phyloP scores from a whole-genome alignment of 176 grass and related monocot genomes.

The Oryza nivara region DNA sequence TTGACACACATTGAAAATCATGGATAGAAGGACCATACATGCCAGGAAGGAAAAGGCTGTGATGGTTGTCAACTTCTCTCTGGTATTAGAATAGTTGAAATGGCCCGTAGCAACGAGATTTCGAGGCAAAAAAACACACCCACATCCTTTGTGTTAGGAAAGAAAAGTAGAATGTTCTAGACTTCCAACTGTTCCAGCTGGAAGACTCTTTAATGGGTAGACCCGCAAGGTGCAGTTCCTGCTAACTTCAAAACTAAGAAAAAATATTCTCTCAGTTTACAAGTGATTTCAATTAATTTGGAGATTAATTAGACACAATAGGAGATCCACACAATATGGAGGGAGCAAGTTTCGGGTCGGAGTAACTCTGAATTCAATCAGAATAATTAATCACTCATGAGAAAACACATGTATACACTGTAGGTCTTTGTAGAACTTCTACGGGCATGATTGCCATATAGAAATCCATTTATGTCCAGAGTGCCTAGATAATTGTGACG shows the following conservation, averaged over 20 bases:
- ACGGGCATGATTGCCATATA: slow-evolving; percentile 5
- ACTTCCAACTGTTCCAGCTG: background rate
- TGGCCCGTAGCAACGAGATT: background rate
- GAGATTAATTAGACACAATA: background rate
- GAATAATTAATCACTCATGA: background rate
- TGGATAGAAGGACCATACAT: background rate
- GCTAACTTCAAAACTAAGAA: background rate
- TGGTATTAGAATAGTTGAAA: background rate
- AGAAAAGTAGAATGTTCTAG: background rate
- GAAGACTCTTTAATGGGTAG: background rate
- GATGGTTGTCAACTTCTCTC: background rate
- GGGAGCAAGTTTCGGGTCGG: background rate
- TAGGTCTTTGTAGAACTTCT: slow-evolving; percentile 27
- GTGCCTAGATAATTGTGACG: slow-evolving; percentile 10
- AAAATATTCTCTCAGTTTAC: background rate
- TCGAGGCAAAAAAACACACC: background rate
- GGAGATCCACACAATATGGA: background rate
- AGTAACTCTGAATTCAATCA: slow-evolving; percentile 9
- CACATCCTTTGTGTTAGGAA: slow-evolving; percentile 11
- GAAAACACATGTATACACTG: background rate
- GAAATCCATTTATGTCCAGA: background rate
- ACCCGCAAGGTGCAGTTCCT: background rate
- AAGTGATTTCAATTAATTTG: background rate
- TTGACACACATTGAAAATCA: background rate
- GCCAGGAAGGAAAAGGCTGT: slow-evolving; percentile 10